A percentile compares a stretch with the other conserved stretches of the same genome.
Evolutionary conservation across 164 flowering plant genomes (phyloP).

Genomic region (Magnolia sinica): DNA sequence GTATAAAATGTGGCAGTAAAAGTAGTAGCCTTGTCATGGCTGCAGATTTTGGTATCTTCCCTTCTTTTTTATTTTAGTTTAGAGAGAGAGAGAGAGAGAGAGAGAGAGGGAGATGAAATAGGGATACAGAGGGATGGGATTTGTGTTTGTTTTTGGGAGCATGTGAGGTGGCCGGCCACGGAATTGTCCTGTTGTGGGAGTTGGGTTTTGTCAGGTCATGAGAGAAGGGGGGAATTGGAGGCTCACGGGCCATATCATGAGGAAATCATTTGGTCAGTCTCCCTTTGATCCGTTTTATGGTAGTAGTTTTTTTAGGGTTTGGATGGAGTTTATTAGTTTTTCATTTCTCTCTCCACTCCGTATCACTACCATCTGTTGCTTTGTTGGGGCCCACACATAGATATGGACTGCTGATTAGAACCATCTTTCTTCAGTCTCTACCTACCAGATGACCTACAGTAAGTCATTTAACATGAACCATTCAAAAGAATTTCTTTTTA

Average conservation of each 20-base stretch:
- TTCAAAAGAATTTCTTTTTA: too few relatives aligned
- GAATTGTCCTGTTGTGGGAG: conserved; percentile 50
- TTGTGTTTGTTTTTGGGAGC: conserved; percentile 46
- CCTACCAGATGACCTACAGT: too few relatives aligned
- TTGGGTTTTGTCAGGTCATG: conserved; percentile 49
- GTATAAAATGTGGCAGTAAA: background rate
- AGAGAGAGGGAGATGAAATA: conserved; percentile 2
- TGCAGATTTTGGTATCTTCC: background rate
- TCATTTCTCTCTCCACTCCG: background rate
- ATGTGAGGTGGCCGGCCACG: conserved; percentile 70
- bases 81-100: conserved; percentile 18
- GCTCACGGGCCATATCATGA: conserved; percentile 43
- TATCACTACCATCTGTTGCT: background rate
- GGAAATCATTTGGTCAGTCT: conserved; percentile 32
- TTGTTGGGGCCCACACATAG: too few relatives aligned
- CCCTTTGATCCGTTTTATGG: background rate
- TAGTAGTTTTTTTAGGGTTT: background rate
- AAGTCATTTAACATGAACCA: too few relatives aligned
- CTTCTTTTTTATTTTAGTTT: conserved; percentile 4
- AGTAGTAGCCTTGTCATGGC: conserved; percentile 3
- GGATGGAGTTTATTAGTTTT: background rate
- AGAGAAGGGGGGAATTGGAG: conserved; percentile 11
- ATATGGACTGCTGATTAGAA: too few relatives aligned
- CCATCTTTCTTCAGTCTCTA: too few relatives aligned
- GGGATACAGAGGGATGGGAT: background rate